Percentiles rank a stretch among this genome's conserved stretches.
These are phyloP conservation scores for Pseudogymnoascus sp. DNA, from an alignment of 2,329 filamentous ascomycete species.

Conservation along the genomic window DNA sequence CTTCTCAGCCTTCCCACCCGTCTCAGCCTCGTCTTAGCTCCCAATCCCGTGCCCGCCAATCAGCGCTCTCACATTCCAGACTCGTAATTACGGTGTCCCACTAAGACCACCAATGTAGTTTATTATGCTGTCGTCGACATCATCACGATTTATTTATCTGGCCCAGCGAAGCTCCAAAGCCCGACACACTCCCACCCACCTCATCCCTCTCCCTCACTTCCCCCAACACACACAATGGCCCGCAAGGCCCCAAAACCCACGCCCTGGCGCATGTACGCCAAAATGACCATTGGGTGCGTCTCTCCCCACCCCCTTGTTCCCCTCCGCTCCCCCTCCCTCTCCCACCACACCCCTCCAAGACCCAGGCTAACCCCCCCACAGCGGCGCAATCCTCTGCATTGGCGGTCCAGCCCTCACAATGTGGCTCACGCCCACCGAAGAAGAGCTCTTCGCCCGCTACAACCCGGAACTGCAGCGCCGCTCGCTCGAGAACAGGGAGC, in stretches of 20 bases:
- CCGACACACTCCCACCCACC: background rate
- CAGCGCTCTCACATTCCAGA: background rate
- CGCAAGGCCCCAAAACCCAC: slow-evolving; percentile 35
- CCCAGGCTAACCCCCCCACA: slow-evolving; percentile 32
- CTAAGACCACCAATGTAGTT: background rate
- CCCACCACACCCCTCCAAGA: slow-evolving; percentile 10
- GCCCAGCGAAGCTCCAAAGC: background rate
- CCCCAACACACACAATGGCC: background rate
- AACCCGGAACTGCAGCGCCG: slow-evolving; percentile 90
- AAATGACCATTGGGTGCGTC: slow-evolving; percentile 63
- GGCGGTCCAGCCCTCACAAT: slow-evolving; percentile 80
- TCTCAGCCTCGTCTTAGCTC: background rate
- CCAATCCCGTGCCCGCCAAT: background rate
- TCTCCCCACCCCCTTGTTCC: slow-evolving; percentile 12
- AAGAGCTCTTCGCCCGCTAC: slow-evolving; percentile 86
- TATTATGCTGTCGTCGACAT: background rate
- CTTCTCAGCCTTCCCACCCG: background rate
- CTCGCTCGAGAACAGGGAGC: slow-evolving; percentile 69
- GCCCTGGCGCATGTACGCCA: slow-evolving; percentile 53
- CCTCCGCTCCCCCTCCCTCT: slow-evolving; percentile 1
- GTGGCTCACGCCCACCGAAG: slow-evolving; percentile 75
- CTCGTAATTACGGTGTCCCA: background rate
- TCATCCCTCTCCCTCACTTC: background rate
- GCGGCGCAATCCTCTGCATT: slow-evolving; percentile 62
- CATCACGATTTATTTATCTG: slow-evolving; percentile 6